Evolutionary conservation across 106 monocot genomes (phyloP).

Genomic region (Allium sativum): DNA sequence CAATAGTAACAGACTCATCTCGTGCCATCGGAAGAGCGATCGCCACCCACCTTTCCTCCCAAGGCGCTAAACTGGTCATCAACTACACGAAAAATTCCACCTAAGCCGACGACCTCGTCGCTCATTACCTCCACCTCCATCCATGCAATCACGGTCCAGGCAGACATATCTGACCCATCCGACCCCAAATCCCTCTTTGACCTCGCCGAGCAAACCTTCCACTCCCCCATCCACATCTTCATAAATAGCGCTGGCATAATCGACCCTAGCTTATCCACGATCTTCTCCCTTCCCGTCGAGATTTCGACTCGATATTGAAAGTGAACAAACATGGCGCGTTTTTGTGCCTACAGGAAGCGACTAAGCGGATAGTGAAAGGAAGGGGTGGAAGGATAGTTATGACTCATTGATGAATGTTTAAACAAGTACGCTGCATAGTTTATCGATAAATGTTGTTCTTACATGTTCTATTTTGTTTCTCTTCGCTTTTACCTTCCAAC

Average conservation of each 20-base stretch:
- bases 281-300: slow-evolving; percentile 22
- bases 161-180: slow-evolving; percentile 33
- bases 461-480: too few relatives aligned
- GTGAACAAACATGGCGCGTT: slow-evolving; percentile 46
- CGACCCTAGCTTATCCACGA: slow-evolving; percentile 17
- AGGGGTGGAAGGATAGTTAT: slow-evolving; percentile 44
- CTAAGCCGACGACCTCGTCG: slow-evolving; percentile 35
- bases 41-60: slow-evolving; percentile 40
- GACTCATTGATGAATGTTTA: too few relatives aligned
- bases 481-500: too few relatives aligned
- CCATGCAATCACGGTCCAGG: slow-evolving; percentile 31
- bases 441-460: too few relatives aligned
- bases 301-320: slow-evolving; percentile 27
- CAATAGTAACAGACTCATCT: slow-evolving; percentile 58
- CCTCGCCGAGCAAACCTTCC: slow-evolving; percentile 34
- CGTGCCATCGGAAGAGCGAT: slow-evolving; percentile 51
- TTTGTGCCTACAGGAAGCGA: slow-evolving; percentile 41
- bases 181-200: slow-evolving; percentile 47
- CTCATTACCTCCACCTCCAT: slow-evolving; percentile 7
- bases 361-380: slow-evolving; percentile 25
- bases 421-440: too few relatives aligned
- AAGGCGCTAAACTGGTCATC: slow-evolving; percentile 50
- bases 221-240: slow-evolving; percentile 24
- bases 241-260: slow-evolving; percentile 36
- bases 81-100: slow-evolving; percentile 33